Conservation (phyloP, 1,139 yeast species). For the Suhomyces taliae region DNA sequence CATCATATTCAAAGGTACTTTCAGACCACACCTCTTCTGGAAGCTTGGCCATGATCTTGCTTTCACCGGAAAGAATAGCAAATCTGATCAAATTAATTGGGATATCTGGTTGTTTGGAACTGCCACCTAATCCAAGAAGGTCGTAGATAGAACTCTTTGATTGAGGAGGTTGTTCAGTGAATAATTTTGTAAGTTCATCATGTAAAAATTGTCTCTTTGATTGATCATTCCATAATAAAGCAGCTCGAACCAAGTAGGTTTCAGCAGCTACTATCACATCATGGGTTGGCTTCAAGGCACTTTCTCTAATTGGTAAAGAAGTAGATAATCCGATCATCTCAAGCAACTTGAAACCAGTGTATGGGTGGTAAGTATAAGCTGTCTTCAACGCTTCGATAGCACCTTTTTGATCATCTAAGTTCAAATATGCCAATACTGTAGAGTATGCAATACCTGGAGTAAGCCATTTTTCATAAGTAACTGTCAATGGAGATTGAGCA, state of each 20-base stretch:
- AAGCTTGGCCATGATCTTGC: conserved; percentile 64
- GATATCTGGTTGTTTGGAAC: conserved; percentile 23
- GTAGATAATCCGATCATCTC: conserved; percentile 37
- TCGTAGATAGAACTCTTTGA: conserved; percentile 16
- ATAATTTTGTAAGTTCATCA: conserved; percentile 40
- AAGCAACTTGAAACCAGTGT: conserved; percentile 53
- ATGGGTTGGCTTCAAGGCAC: conserved; percentile 23
- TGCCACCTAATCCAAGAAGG: conserved; percentile 16
- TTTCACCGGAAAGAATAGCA: conserved; percentile 69
- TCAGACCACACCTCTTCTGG: conserved; percentile 65
- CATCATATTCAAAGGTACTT: conserved; percentile 68
- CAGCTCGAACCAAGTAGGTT: conserved; percentile 54
- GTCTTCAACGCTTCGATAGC: conserved; percentile 49
- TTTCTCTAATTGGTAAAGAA: conserved; percentile 22
- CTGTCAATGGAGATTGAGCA: conserved; percentile 52
- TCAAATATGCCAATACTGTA: conserved; percentile 57
- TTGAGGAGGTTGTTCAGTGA: conserved; percentile 20
- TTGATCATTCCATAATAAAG: conserved; percentile 49
- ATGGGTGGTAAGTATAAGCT: conserved; percentile 62
- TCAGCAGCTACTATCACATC: conserved; percentile 42
- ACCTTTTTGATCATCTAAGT: conserved; percentile 33
- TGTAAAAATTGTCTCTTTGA: conserved; percentile 48
- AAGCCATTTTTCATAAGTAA: conserved; percentile 63
- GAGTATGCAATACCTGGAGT: conserved; percentile 78
- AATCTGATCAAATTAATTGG: conserved; percentile 66